Evolutionary conservation across 73 alveolate genomes (phyloP).

Genomic region (Tetrahymena borealis): DNA sequence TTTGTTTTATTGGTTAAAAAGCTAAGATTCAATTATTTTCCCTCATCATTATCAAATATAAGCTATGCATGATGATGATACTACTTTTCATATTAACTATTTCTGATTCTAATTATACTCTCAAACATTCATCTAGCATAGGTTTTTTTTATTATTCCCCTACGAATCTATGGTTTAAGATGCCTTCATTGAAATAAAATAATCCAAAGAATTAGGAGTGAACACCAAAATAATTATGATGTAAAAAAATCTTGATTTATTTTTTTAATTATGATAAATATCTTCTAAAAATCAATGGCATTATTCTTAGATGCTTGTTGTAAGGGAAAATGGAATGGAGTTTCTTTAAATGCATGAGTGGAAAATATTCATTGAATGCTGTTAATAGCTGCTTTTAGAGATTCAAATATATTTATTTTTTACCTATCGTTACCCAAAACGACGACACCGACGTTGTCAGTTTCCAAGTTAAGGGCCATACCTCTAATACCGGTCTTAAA

Average conservation of each 20-base stretch:
- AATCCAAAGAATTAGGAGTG: too few relatives aligned
- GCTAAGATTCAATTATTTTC: neutral
- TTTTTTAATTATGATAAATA: too few relatives aligned
- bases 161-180: too few relatives aligned
- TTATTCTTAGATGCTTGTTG: neutral
- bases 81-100: too few relatives aligned
- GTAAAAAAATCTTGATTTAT: too few relatives aligned
- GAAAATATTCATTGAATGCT: neutral
- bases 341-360: neutral
- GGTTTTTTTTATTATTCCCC: too few relatives aligned
- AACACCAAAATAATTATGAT: too few relatives aligned
- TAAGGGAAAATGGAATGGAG: neutral
- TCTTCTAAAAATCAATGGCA: neutral
- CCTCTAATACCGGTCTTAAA: conserved; percentile 93
- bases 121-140: too few relatives aligned
- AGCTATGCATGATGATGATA: too few relatives aligned
- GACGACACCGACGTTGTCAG: conserved; percentile 96
- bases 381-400: neutral
- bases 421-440: conserved; percentile 92
- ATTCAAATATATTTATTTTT: neutral
- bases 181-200: too few relatives aligned
- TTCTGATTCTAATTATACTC: too few relatives aligned
- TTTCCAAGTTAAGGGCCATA: conserved; percentile 94
- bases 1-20: neutral
- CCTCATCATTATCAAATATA: too few relatives aligned